Conservation (phyloP, 108 stramenopile species). For the Nitzschia palea region DNA sequence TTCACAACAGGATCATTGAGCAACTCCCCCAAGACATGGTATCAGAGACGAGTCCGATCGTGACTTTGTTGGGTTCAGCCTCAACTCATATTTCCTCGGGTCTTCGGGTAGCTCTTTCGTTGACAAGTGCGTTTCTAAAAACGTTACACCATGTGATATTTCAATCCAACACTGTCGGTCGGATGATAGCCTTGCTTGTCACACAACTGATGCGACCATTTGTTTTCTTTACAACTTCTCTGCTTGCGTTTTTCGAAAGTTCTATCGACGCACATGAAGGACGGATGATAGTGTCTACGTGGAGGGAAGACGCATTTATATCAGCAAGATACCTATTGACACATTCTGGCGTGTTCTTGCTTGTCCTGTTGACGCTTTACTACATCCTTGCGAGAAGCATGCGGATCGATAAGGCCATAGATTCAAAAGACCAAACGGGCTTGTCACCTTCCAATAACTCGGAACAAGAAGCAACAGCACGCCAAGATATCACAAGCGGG, state of each 20-base stretch:
- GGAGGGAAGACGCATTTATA: constrained; percentile 43
- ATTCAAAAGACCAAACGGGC: too few relatives aligned
- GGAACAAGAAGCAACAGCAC: too few relatives aligned
- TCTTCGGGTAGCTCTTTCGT: background rate
- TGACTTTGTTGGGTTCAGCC: background rate
- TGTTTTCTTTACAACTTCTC: background rate
- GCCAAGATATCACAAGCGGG: too few relatives aligned
- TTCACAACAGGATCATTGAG: background rate
- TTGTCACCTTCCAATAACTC: too few relatives aligned
- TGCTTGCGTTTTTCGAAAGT: background rate
- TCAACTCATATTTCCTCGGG: background rate
- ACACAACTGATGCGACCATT: background rate
- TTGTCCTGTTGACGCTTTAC: constrained; percentile 34
- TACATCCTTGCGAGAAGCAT: constrained; percentile 17
- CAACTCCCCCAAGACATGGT: background rate
- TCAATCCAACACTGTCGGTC: constrained; percentile 23
- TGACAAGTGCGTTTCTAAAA: background rate
- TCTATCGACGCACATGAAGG: constrained; percentile 10
- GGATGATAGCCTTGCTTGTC: background rate
- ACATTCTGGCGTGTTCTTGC: constrained; percentile 44
- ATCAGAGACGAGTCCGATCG: background rate
- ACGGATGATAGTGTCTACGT: background rate
- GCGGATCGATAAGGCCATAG: background rate
- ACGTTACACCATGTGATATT: background rate
- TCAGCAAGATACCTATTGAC: constrained; percentile 29